These are phyloP conservation scores for Floccularia luteovirens DNA, from an alignment of 768 basidiomycete species.

Conservation along the genomic window DNA sequence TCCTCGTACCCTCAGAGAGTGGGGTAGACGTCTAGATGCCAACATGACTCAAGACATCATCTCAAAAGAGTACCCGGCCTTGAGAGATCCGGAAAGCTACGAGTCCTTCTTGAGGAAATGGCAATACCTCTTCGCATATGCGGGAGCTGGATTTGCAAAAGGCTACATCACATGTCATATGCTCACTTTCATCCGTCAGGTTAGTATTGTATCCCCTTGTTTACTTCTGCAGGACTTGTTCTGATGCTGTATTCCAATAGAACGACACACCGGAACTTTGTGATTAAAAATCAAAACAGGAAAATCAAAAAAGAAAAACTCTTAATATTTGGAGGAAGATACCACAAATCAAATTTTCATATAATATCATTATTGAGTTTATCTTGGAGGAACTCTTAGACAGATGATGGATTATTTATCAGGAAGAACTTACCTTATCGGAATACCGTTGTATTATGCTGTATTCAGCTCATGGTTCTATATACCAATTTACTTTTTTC, in stretches of 20 bases:
- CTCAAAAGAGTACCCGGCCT: slow-evolving; percentile 49
- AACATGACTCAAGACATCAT: slow-evolving; percentile 56
- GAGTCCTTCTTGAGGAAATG: slow-evolving; percentile 75
- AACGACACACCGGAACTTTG: slow-evolving; percentile 29
- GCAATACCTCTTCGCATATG: slow-evolving; percentile 80
- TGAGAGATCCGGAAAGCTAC: slow-evolving; percentile 49
- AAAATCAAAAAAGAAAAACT: background rate
- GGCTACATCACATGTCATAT: slow-evolving; percentile 81
- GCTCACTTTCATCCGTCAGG: slow-evolving; percentile 65
- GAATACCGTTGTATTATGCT: too few species aligned
- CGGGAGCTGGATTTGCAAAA: slow-evolving; percentile 71
- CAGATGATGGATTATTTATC: too few species aligned
- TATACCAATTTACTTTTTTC: too few species aligned
- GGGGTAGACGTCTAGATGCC: slow-evolving; percentile 69
- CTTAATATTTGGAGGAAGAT: too few species aligned
- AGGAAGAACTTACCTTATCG: too few species aligned
- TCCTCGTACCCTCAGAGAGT: slow-evolving; percentile 89
- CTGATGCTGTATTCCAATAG: slow-evolving; percentile 16
- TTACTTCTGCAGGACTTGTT: background rate
- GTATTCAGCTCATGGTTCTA: too few species aligned
- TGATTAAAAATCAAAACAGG: slow-evolving; percentile 9
- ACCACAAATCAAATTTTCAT: too few species aligned
- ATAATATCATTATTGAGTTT: too few species aligned
- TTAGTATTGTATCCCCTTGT: slow-evolving; percentile 21
- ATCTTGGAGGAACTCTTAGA: too few species aligned